phyloP scores from a whole-genome alignment of 2,329 filamentous ascomycete genomes.

The Blumeriella jaapii region DNA sequence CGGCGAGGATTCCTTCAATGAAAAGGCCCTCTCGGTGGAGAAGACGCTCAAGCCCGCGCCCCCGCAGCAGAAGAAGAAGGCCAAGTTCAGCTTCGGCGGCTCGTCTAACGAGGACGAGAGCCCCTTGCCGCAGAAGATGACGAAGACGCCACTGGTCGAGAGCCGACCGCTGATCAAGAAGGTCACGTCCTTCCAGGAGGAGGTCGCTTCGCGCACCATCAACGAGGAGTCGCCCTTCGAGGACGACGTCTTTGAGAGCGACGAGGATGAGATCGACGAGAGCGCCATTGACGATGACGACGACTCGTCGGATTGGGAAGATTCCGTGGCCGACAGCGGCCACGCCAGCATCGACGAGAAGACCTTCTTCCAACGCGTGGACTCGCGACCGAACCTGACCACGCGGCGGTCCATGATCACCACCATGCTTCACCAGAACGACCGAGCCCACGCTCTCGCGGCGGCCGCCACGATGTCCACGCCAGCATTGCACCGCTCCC shows the following conservation, averaged over 20 bases:
- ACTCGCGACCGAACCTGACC: conserved; percentile 73
- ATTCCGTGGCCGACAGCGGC: conserved; percentile 68
- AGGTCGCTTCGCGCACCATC: conserved; percentile 58
- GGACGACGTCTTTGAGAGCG: conserved; percentile 45
- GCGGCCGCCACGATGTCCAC: conserved; percentile 43
- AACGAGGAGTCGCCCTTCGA: conserved; percentile 41
- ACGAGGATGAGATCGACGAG: conserved; percentile 62
- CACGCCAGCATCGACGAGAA: conserved; percentile 74
- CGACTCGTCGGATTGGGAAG: conserved; percentile 45
- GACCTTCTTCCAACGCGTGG: conserved; percentile 77
- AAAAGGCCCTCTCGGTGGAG: conserved; percentile 23
- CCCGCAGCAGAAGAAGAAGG: conserved; percentile 38
- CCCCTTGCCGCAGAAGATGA: conserved; percentile 44
- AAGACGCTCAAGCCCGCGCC: conserved; percentile 15
- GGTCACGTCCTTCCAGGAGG: conserved; percentile 70
- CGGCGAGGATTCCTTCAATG: conserved; percentile 28
- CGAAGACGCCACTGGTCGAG: conserved; percentile 42
- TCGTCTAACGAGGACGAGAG: conserved; percentile 79
- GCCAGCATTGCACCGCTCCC: conserved; percentile 45
- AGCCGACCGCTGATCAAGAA: conserved; percentile 51
- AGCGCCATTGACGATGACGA: conserved; percentile 69
- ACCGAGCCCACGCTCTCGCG: conserved; percentile 58
- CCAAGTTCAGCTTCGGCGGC: conserved; percentile 62
- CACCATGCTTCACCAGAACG: conserved; percentile 72
- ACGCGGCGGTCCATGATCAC: conserved; percentile 85